These are phyloP conservation scores for Entophlyctis luteolus DNA, from an alignment of 192 early-diverging fungal species.

Conservation along the genomic window DNA sequence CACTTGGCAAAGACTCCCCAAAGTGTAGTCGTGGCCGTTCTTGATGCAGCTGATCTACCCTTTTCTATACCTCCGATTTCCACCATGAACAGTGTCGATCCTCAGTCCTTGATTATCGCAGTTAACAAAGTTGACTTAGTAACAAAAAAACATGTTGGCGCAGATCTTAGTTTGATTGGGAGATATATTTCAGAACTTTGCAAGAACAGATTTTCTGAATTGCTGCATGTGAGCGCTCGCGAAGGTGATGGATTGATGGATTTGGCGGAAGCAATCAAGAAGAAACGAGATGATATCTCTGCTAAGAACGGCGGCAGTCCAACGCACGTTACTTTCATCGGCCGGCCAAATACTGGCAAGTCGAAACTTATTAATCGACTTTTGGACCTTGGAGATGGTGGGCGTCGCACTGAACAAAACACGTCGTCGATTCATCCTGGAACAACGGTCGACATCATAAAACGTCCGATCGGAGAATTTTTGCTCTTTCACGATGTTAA, in stretches of 20 bases:
- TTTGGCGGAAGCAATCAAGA: neutral
- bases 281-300: neutral
- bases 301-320: no score
- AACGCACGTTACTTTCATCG: neutral
- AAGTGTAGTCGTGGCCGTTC: neutral
- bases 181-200: neutral
- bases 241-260: neutral
- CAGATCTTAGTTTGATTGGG: neutral
- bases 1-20: neutral
- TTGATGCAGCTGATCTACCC: slow-evolving; percentile 13
- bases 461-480: neutral
- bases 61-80: neutral
- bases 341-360: slow-evolving; percentile 18
- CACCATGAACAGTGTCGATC: neutral
- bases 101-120: neutral
- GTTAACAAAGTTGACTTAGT: slow-evolving; percentile 13
- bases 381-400: neutral
- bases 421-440: slow-evolving; percentile 6
- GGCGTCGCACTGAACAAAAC: neutral
- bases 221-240: neutral
- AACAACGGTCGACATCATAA: slow-evolving; percentile 1
- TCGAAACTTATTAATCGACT: slow-evolving; percentile 4
- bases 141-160: neutral
- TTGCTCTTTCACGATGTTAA: neutral
- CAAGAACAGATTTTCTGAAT: neutral